Conservation (phyloP, 768 basidiomycete species). For the Mycena metata region DNA sequence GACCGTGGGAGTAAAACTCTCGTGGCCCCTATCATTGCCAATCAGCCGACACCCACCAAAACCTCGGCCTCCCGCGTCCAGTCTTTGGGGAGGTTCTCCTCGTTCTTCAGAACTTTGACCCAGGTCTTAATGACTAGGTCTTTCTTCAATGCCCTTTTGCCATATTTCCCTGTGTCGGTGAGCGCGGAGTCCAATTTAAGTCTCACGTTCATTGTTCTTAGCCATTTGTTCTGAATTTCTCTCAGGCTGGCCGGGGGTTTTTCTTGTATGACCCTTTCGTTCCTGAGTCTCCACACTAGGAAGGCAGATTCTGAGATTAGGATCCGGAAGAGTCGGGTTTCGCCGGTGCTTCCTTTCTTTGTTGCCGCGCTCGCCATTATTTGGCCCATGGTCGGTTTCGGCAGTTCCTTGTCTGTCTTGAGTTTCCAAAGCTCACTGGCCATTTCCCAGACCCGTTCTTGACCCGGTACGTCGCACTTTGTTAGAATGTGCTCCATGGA, state of each 20-base stretch:
- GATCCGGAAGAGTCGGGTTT: conserved; percentile 21
- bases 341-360: not conserved
- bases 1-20: no score
- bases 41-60: conserved; percentile 4
- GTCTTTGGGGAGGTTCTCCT: not conserved
- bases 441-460: no score
- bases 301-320: conserved; percentile 26
- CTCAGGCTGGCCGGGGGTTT: not conserved
- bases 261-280: conserved; percentile 3
- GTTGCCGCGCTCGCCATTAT: conserved; percentile 16
- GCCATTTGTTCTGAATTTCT: not conserved
- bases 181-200: no score
- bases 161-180: no score
- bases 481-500: no score
- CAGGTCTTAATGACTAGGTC: not conserved
- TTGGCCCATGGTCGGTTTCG: conserved; percentile 14
- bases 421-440: conserved; percentile 9
- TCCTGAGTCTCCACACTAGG: conserved; percentile 29
- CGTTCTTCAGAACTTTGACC: not conserved
- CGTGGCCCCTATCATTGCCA: no score
- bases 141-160: not conserved
- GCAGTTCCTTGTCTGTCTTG: conserved; percentile 12
- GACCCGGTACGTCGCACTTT: no score
- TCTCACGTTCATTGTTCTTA: no score
- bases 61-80: conserved; percentile 1